Evolutionary conservation across 176 grass and related monocot species (phyloP).

Genomic region (Pontederia paniculata): DNA sequence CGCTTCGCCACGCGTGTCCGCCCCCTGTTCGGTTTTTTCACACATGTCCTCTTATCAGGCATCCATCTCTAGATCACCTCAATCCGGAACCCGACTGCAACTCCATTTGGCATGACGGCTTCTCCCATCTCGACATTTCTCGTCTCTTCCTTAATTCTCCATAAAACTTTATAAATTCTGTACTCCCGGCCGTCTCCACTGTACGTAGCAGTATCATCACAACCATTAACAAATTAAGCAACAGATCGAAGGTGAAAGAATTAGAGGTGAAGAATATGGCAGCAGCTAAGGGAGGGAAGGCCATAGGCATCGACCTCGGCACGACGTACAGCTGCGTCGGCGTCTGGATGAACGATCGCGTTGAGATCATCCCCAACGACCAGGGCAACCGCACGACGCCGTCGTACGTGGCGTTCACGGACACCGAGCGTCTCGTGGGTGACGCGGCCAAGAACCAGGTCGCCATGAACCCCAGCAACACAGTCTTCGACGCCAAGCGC

Average conservation of each 20-base stretch:
- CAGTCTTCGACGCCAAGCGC: constrained; percentile 20
- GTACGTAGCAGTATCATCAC: too few species aligned
- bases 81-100: too few species aligned
- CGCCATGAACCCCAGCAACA: constrained; percentile 23
- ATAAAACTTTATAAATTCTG: too few species aligned
- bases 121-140: too few species aligned
- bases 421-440: constrained; percentile 15
- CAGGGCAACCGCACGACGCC: constrained; percentile 23
- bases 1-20: too few species aligned
- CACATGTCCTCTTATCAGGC: too few species aligned
- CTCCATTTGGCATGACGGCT: too few species aligned
- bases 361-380: constrained; percentile 23
- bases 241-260: neutral
- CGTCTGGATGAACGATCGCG: constrained; percentile 15
- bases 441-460: constrained; percentile 14
- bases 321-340: constrained; percentile 25
- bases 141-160: too few species aligned
- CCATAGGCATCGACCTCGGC: constrained; percentile 17
- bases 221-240: too few species aligned
- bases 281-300: neutral
- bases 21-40: too few species aligned
- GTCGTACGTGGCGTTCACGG: constrained; percentile 18
- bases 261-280: neutral
- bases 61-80: too few species aligned
- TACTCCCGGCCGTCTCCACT: too few species aligned